Evolutionary conservation across 2,329 filamentous ascomycete genomes (phyloP).

Genomic region (Venturiaceae sp.): DNA sequence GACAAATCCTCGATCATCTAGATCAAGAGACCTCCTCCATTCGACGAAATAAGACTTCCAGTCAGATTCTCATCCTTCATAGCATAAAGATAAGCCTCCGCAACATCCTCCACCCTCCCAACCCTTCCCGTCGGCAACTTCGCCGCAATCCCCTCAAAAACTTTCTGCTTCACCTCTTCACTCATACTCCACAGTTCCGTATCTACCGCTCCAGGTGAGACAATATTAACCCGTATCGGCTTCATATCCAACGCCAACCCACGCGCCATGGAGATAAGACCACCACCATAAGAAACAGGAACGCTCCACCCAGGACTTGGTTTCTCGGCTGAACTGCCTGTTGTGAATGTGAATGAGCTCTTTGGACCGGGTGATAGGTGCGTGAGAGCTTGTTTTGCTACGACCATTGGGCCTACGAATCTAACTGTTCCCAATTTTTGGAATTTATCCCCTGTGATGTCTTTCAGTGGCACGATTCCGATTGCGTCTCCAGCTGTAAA

Average conservation of each 20-base stretch:
- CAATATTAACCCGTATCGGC: constrained; percentile 54
- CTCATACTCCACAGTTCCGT: constrained; percentile 32
- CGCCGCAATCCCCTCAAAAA: constrained; percentile 14
- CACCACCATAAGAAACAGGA: constrained; percentile 52
- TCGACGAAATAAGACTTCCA: background rate
- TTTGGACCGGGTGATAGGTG: no score
- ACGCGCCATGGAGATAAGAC: no score
- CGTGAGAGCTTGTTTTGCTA: constrained; percentile 46
- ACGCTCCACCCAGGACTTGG: no score
- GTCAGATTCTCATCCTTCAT: constrained; percentile 7
- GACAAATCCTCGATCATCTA: no score
- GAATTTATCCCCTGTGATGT: constrained; percentile 24
- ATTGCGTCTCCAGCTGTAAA: constrained; percentile 46
- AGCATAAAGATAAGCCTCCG: constrained; percentile 7
- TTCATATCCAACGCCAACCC: no score
- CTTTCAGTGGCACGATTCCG: constrained; percentile 27
- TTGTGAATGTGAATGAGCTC: no score
- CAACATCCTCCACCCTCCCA: constrained; percentile 21
- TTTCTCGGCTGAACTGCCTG: no score
- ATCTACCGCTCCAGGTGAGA: constrained; percentile 44
- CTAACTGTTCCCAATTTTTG: constrained; percentile 33
- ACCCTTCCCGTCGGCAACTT: constrained; percentile 19
- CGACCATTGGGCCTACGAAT: constrained; percentile 39
- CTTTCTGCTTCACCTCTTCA: constrained; percentile 13
- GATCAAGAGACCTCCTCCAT: background rate